Conservation (phyloP, 2,329 filamentous ascomycete species). For the Colletotrichum truncatum region DNA sequence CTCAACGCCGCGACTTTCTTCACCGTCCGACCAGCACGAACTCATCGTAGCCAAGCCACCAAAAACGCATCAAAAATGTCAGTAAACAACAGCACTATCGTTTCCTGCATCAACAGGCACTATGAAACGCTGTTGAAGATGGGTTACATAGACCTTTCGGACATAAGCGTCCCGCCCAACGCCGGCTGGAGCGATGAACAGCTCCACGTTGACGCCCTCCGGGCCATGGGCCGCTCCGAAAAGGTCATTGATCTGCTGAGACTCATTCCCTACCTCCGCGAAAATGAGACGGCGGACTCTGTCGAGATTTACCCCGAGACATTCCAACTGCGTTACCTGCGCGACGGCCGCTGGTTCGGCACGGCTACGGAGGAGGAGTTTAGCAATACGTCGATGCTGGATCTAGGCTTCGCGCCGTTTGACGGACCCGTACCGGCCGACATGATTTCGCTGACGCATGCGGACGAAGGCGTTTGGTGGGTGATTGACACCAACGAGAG, state of each 20-base stretch:
- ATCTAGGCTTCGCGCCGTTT: constrained; percentile 27
- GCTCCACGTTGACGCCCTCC: constrained; percentile 28
- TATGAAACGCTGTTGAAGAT: constrained; percentile 28
- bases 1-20: neutral
- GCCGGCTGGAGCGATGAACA: constrained; percentile 27
- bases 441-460: constrained; percentile 29
- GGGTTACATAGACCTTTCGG: constrained; percentile 19
- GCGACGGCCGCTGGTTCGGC: constrained; percentile 26
- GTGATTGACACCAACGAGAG: constrained; percentile 24
- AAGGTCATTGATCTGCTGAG: constrained; percentile 24
- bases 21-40: neutral
- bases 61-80: constrained; percentile 2
- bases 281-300: constrained; percentile 19
- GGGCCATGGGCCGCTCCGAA: constrained; percentile 30
- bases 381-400: constrained; percentile 15
- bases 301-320: constrained; percentile 27
- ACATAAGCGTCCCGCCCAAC: constrained; percentile 14
- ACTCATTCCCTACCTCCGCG: constrained; percentile 24
- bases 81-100: constrained; percentile 9
- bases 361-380: neutral
- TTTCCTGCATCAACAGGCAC: constrained; percentile 25
- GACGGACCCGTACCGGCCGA: constrained; percentile 26
- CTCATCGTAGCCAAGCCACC: no score
- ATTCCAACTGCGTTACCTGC: constrained; percentile 27
- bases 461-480: constrained; percentile 28